phyloP scores from a whole-genome alignment of 2,329 filamentous ascomycete genomes.

The Colletotrichum limetticola region DNA sequence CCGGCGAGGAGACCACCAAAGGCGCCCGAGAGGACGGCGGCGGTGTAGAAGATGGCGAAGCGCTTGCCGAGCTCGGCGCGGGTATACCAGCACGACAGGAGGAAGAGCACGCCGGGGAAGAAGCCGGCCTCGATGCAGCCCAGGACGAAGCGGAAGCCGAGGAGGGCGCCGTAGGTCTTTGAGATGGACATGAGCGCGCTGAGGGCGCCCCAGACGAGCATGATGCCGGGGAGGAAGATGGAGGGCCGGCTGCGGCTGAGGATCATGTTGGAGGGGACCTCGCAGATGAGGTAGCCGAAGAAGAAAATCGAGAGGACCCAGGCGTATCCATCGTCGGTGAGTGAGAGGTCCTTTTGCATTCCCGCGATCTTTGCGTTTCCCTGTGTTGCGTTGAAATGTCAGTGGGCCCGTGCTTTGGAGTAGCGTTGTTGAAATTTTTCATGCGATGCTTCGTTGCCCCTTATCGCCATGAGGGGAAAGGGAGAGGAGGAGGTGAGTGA shows the following conservation, averaged over 20 bases:
- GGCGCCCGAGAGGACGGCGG: slow-evolving; percentile 62
- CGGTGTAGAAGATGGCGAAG: slow-evolving; percentile 67
- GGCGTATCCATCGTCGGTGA: slow-evolving; percentile 61
- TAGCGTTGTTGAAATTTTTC: background rate
- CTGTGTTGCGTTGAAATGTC: slow-evolving; percentile 5
- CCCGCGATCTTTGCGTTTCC: slow-evolving; percentile 63
- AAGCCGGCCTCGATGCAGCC: slow-evolving; percentile 63
- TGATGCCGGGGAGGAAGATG: slow-evolving; percentile 60
- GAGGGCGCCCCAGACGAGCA: slow-evolving; percentile 59
- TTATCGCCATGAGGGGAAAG: background rate
- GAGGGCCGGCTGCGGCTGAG: slow-evolving; percentile 59
- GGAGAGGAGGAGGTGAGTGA: background rate
- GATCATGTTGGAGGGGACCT: slow-evolving; percentile 65
- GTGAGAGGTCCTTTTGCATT: slow-evolving; percentile 57
- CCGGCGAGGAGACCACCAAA: slow-evolving; percentile 63
- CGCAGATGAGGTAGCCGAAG: slow-evolving; percentile 62
- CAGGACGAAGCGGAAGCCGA: slow-evolving; percentile 57
- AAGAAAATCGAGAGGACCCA: slow-evolving; percentile 65
- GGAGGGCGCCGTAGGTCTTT: slow-evolving; percentile 57
- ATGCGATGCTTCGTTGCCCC: background rate
- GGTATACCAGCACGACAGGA: slow-evolving; percentile 68
- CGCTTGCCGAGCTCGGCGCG: slow-evolving; percentile 51
- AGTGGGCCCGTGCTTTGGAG: background rate
- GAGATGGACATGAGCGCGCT: slow-evolving; percentile 62
- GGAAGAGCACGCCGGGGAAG: slow-evolving; percentile 61